Conservation (phyloP, 2,329 filamentous ascomycete genomes). For the Xylaria digitata region DNA sequence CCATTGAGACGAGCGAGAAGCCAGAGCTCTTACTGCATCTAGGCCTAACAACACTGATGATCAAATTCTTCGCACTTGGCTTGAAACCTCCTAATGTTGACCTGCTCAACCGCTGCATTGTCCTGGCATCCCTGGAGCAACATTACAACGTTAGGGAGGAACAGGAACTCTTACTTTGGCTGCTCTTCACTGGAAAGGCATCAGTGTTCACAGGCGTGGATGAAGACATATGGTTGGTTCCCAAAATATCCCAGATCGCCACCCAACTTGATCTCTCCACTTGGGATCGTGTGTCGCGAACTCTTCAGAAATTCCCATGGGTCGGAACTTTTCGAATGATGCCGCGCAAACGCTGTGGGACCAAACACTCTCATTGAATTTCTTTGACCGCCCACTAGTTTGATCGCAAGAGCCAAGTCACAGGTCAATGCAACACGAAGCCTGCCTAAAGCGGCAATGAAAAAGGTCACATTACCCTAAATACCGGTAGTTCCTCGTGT, state of each 20-base stretch:
- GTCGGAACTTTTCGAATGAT: conserved; percentile 16
- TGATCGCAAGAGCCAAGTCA: not conserved
- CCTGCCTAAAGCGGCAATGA: not conserved
- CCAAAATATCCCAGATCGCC: conserved; percentile 16
- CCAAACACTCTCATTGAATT: not conserved
- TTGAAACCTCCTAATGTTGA: conserved; percentile 33
- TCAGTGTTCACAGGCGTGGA: conserved; percentile 14
- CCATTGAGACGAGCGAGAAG: conserved; percentile 11
- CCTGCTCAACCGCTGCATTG: conserved; percentile 30
- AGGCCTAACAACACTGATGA: conserved; percentile 46
- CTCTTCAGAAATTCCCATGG: conserved; percentile 30
- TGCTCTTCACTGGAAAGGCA: conserved; percentile 36
- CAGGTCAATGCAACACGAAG: not conserved
- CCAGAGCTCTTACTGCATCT: conserved; percentile 42
- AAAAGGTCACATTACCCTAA: not conserved
- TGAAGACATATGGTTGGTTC: conserved; percentile 31
- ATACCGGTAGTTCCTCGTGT: not conserved
- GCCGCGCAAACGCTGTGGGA: conserved; percentile 26
- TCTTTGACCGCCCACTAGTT: not conserved
- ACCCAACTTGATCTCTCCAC: conserved; percentile 19
- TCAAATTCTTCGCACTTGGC: conserved; percentile 41
- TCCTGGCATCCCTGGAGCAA: conserved; percentile 6
- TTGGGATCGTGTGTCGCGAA: conserved; percentile 25
- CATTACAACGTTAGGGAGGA: conserved; percentile 15
- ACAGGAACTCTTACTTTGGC: conserved; percentile 42